A percentile compares a stretch with the other conserved stretches of the same genome.
These are phyloP conservation scores for Pyracantha coccinea DNA, from an alignment of 331 rosid species.

Conservation along the genomic window DNA sequence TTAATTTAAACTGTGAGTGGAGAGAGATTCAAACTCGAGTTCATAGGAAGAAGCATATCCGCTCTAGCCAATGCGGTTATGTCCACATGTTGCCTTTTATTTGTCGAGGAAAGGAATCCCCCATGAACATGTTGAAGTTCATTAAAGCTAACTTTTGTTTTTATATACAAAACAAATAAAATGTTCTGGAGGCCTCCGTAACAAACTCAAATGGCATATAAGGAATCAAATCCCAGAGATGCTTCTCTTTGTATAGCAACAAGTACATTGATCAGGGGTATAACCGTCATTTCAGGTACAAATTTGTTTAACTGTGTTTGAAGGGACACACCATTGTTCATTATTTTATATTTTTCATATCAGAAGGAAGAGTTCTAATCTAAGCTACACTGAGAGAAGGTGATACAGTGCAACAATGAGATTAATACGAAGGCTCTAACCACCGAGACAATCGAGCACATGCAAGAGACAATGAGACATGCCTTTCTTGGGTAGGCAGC, in stretches of 20 bases:
- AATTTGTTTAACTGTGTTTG: not conserved
- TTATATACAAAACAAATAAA: not conserved
- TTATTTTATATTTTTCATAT: no score
- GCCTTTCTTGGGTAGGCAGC: constrained; percentile 48
- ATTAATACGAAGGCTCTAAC: no score
- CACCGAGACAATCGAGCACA: no score
- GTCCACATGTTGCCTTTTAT: not conserved
- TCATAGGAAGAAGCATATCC: not conserved
- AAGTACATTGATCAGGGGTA: not conserved
- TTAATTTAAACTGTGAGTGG: not conserved
- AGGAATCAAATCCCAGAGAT: not conserved
- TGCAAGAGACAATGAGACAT: no score
- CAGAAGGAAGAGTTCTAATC: no score
- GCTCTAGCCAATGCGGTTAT: not conserved
- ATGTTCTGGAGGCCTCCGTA: not conserved
- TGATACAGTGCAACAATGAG: no score
- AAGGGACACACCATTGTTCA: constrained; percentile 35
- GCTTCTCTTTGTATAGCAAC: not conserved
- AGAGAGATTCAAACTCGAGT: not conserved
- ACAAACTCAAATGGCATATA: not conserved
- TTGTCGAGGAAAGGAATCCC: not conserved
- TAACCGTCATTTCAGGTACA: not conserved
- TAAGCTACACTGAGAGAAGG: no score
- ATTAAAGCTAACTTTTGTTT: not conserved
- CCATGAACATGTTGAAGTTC: not conserved